These are phyloP conservation scores for Leptographium wingfieldii DNA, from an alignment of 2,329 filamentous ascomycete genomes.

Conservation along the genomic window DNA sequence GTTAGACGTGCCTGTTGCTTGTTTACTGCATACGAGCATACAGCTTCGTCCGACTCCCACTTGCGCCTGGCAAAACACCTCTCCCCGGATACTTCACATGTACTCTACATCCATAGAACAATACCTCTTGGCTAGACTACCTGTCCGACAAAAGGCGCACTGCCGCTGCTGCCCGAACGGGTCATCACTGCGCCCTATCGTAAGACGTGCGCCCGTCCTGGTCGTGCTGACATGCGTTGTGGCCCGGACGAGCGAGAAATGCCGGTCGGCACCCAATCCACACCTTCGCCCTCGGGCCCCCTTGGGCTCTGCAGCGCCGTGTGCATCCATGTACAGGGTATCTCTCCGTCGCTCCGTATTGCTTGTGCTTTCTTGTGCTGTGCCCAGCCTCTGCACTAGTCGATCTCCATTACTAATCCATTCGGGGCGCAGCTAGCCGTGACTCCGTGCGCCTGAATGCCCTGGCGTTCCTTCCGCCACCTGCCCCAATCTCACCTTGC, in stretches of 20 bases:
- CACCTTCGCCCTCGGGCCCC: neutral
- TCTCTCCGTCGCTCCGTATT: no score
- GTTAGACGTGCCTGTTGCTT: constrained; percentile 23
- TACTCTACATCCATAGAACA: neutral
- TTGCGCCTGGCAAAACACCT: no score
- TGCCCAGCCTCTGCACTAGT: neutral
- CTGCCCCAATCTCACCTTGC: neutral
- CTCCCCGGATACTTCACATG: neutral
- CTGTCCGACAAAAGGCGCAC: no score
- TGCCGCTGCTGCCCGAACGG: neutral
- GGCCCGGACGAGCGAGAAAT: neutral
- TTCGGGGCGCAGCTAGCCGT: neutral
- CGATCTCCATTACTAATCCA: no score
- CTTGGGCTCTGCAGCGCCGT: neutral
- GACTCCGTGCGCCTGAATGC: no score
- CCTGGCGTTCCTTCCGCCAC: neutral
- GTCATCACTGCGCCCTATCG: no score
- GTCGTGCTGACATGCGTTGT: no score
- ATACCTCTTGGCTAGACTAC: no score
- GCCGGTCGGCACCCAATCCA: neutral
- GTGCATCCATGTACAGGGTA: neutral
- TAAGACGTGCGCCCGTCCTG: no score
- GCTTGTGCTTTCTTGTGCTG: no score
- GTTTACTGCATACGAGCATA: no score
- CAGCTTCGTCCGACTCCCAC: no score